Evolutionary conservation across 257 asterid species (phyloP), one percentile per base, ranked within the genome.

Genomic region (Oldenlandia corymbosa): DNA sequence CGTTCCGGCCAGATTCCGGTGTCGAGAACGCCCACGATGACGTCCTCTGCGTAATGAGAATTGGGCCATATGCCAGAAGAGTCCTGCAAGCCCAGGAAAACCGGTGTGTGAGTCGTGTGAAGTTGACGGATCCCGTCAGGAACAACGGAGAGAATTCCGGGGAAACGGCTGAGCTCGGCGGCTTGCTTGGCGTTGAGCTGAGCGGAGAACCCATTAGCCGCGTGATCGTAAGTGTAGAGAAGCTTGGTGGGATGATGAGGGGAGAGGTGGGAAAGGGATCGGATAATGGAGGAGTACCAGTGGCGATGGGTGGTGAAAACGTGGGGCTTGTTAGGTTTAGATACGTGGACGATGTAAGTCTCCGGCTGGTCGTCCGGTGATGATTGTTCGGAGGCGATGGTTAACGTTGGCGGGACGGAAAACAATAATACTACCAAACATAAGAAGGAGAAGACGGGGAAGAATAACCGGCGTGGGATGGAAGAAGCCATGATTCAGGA

Each of bases 1-100:
- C 95, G 68, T 77, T 92, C 91, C 11, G 97, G 99, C 96, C 97
- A 92, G 67, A 92, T 89, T 3, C 99, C 99, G 2, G 99, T 92
- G 56, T 92, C 99, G 4, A 92, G 80, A 18, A 92, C 78, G 4
- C 97, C 97, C 18, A 92, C 45, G 64, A 89, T 84, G 36, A 92
- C 90, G 62, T 89, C 97, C 30, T 85, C 96, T 0, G 95, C 97
- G 42, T 92, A 92, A 34, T 84, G 83, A 0, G 97, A 71, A 56
- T 89, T 76, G 1, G 97, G 97, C 99, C 99, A 92, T 16, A 92
- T 54, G 0, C 99, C 97, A 48, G 69, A 85, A n/a, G 85, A 66
- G 36, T 85, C 94, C 0, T 74, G 80, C 6, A 92, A 75, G 3
- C 93, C 91, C 1, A 92, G 65, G 65, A 92, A 92, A 13, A 65